phyloP scores from a whole-genome alignment of 805 yeast genomes.

The Cyberlindnera mississippiensis region DNA sequence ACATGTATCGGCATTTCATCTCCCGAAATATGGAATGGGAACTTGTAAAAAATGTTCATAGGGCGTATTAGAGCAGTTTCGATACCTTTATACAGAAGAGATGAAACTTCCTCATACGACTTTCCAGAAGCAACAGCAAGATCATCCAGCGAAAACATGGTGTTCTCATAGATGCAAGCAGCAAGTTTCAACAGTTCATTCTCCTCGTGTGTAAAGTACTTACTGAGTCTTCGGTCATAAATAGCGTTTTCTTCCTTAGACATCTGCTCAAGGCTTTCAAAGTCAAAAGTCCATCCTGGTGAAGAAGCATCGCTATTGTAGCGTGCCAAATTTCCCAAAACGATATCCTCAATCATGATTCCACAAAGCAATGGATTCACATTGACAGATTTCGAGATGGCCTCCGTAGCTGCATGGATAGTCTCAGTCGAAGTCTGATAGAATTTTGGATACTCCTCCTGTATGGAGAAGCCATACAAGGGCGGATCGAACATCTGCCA shows the following conservation, averaged over 20 bases:
- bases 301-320: background rate
- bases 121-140: slow-evolving; percentile 35
- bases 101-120: slow-evolving; percentile 32
- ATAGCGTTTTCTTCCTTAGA: slow-evolving; percentile 1
- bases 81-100: slow-evolving; percentile 33
- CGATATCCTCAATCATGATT: slow-evolving; percentile 1
- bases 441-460: slow-evolving; percentile 7
- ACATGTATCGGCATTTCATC: slow-evolving; percentile 27
- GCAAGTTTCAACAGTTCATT: slow-evolving; percentile 36
- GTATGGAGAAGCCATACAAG: background rate
- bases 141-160: slow-evolving; percentile 34
- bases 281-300: background rate
- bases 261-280: background rate
- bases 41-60: slow-evolving; percentile 40
- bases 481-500: slow-evolving; percentile 5
- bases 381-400: background rate
- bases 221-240: slow-evolving; percentile 16
- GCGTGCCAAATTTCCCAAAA: background rate
- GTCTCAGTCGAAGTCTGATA: background rate
- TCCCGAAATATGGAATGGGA: slow-evolving; percentile 38
- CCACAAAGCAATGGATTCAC: slow-evolving; percentile 4
- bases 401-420: background rate
- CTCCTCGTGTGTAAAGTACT: slow-evolving; percentile 23
- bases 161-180: slow-evolving; percentile 36
- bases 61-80: slow-evolving; percentile 35